Evolutionary conservation across 176 grass and related monocot species (phyloP).

Genomic region (Musa troglodytarum): DNA sequence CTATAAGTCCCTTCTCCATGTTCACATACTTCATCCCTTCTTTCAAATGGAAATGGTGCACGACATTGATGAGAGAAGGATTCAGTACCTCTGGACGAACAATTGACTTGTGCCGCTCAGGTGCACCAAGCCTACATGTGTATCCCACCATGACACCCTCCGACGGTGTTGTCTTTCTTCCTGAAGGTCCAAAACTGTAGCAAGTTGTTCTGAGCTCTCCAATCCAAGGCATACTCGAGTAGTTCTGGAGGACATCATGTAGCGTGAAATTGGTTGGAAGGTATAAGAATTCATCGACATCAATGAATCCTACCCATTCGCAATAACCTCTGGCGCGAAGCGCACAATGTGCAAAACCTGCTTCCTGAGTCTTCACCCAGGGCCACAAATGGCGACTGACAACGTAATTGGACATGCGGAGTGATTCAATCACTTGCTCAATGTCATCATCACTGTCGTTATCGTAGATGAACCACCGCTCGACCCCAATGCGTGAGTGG

Average conservation of each 20-base stretch:
- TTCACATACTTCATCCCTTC: conserved; percentile 75
- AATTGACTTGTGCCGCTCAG: conserved; percentile 89
- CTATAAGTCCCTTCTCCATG: conserved; percentile 64
- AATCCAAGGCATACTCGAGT: conserved; percentile 43
- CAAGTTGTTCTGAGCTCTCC: conserved; percentile 78
- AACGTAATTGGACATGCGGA: conserved; percentile 43
- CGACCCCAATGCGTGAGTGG: conserved; percentile 52
- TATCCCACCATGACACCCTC: conserved; percentile 60
- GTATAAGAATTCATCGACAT: conserved; percentile 84
- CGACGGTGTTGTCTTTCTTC: conserved; percentile 48
- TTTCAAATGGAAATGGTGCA: conserved; percentile 95
- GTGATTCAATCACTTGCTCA: conserved; percentile 39
- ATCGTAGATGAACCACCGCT: conserved; percentile 95
- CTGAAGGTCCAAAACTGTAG: conserved; percentile 94
- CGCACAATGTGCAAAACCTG: conserved; percentile 89
- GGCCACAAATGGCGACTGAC: conserved; percentile 69
- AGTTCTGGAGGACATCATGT: conserved; percentile 48
- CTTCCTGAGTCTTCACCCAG: conserved; percentile 95
- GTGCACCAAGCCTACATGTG: conserved; percentile 60
- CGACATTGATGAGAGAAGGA: conserved; percentile 78
- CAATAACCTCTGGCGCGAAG: conserved; percentile 63
- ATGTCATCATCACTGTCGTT: conserved; percentile 88
- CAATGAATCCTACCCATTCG: conserved; percentile 88
- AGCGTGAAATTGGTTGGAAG: conserved; percentile 56
- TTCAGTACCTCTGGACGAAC: conserved; percentile 59